Conservation (phyloP, 106 monocot genomes). For the Triglochin maritima region DNA sequence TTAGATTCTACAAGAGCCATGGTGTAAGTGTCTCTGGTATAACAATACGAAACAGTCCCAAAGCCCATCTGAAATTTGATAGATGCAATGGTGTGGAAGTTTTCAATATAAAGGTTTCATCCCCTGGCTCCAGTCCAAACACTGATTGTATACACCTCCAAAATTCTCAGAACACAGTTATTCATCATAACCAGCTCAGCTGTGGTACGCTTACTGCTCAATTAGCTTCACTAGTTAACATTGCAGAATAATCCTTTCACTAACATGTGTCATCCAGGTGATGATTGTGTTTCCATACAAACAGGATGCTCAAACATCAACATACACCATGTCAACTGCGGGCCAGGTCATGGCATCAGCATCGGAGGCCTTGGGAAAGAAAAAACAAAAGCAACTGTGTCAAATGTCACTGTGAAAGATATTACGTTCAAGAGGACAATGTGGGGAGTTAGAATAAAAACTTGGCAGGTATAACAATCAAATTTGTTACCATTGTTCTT, state of each 20-base stretch:
- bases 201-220: constrained; percentile 20
- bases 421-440: constrained; percentile 13
- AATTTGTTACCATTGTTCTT: neutral
- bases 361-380: constrained; percentile 32
- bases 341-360: constrained; percentile 13
- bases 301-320: constrained; percentile 28
- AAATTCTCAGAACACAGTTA: constrained; percentile 31
- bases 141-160: constrained; percentile 60
- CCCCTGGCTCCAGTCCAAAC: constrained; percentile 51
- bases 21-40: constrained; percentile 9
- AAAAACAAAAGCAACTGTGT: constrained; percentile 29
- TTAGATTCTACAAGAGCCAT: constrained; percentile 33
- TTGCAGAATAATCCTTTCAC: neutral
- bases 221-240: neutral
- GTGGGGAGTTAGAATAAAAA: constrained; percentile 41
- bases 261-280: constrained; percentile 16
- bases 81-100: constrained; percentile 35
- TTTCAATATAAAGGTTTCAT: constrained; percentile 26
- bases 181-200: constrained; percentile 26
- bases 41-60: constrained; percentile 44
- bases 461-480: constrained; percentile 38
- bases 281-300: constrained; percentile 45
- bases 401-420: constrained; percentile 24
- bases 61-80: constrained; percentile 53
- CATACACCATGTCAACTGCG: constrained; percentile 28